Percentiles rank a stretch among this genome's conserved stretches.
phyloP scores from a whole-genome alignment of 441 rosid species.

The Kokia cookei region DNA sequence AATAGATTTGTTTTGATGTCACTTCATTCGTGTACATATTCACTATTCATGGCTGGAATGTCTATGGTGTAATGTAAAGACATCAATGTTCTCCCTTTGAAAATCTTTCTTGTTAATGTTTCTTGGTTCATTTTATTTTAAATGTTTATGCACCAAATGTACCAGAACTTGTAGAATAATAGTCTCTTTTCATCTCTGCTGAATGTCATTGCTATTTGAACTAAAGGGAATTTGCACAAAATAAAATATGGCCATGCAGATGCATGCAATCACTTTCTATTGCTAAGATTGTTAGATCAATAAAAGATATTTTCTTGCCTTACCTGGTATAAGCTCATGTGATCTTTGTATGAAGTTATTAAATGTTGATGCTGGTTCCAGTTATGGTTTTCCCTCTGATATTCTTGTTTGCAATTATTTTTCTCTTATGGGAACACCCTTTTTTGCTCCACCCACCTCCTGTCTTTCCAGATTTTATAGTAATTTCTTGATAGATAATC shows the following conservation, averaged over 20 bases:
- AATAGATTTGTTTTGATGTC: slow-evolving; percentile 4
- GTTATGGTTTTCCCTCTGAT: background rate
- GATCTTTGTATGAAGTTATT: background rate
- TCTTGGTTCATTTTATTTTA: background rate
- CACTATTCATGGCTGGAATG: background rate
- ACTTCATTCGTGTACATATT: background rate
- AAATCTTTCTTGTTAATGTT: background rate
- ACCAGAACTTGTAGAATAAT: background rate
- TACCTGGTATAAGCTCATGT: background rate
- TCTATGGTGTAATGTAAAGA: background rate
- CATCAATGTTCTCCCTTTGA: background rate
- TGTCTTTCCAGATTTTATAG: background rate
- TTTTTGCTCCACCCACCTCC: background rate
- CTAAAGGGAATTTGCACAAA: background rate
- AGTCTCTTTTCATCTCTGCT: background rate
- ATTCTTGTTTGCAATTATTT: background rate
- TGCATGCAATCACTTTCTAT: background rate
- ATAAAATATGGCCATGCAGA: background rate
- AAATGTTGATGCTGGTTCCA: background rate
- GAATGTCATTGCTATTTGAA: background rate
- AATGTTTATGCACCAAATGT: background rate
- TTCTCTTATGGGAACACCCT: background rate
- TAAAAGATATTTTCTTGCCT: background rate
- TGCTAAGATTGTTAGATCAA: background rate
- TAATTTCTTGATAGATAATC: background rate